Evolutionary conservation across 108 stramenopile genomes (phyloP).

Genomic region (Skeletonema menzelii): DNA sequence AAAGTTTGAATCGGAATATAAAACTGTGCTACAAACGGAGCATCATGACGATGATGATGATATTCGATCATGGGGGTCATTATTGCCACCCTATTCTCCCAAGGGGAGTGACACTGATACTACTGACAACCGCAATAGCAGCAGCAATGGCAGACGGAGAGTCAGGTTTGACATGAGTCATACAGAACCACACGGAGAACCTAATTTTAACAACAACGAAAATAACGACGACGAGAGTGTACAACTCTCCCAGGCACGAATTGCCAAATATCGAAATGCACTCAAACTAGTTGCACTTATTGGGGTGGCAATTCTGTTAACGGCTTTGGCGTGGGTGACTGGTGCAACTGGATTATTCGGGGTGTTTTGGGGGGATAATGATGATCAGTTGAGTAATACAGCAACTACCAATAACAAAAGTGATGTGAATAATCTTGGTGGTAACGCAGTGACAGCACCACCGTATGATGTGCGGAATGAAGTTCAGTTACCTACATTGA

Average conservation of each 20-base stretch:
- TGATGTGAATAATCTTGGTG: background rate
- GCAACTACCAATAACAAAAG: background rate
- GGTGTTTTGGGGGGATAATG: background rate
- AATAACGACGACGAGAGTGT: background rate
- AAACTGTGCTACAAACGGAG: background rate
- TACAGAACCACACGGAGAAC: background rate
- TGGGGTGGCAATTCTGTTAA: background rate
- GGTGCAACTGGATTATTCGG: background rate
- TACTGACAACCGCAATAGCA: background rate
- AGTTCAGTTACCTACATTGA: background rate
- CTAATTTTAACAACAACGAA: background rate
- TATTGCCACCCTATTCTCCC: background rate
- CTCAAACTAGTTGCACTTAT: background rate
- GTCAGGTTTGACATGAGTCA: background rate
- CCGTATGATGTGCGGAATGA: constrained; percentile 1
- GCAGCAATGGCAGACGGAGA: background rate
- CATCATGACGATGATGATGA: background rate
- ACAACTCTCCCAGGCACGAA: background rate
- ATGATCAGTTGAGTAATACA: background rate
- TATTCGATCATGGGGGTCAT: background rate
- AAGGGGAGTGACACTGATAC: background rate
- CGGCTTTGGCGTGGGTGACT: background rate
- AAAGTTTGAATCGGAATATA: background rate
- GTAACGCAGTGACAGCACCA: background rate
- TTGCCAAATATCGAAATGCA: background rate